Evolutionary conservation across 1,284 basidiomycete genomes (phyloP), one percentile per base, ranked within the genome.

Genomic region (Quambalaria eucalypti): DNA sequence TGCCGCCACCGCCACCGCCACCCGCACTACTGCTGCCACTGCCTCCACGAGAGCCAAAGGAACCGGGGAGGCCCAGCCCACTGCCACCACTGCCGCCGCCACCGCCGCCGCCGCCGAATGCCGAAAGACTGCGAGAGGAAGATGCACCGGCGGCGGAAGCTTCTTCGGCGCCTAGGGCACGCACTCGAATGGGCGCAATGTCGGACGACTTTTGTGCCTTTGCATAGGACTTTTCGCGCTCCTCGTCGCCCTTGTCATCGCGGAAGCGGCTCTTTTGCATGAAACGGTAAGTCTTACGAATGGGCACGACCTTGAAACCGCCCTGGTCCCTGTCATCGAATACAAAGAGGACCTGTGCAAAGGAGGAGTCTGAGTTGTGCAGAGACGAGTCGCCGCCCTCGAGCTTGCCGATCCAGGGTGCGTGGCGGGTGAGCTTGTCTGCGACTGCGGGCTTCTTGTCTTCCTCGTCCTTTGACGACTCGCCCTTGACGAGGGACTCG

Each of bases 381-480:
- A 26, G n/a, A 5, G 42, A 46, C 4, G 42, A 19, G 8, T 46
- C 54, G 36, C 73, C 73, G 25, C 73, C 73, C 30, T 75, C 73
- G 3, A 75, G 64, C 59, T 72, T 73, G 16, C 73, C 73, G 44
- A 75, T 61, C 73, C 73, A 75, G 8, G 73, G 73, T 47, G 71
- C 67, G 49, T 74, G 69, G 28, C 52, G 49, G n/a, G 21, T 28
- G 25, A 47, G 21, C 47, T 56, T 49, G 23, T 39, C 12, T 12
- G 16, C 25, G 19, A 46, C 25, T 4, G 21, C 3, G 16, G 21
- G 28, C 46, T 30, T 51, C 30, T 33, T 40, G 19, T 53, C 47
- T 26, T 50, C 51, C 12, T 49, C 28, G 16, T 30, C 58, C 6
- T 49, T 36, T 31, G 31, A 29, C 33, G 25, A 33, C 57, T 65